A percentile compares a stretch with the other conserved stretches of the same genome.
Evolutionary conservation across 345 rosid genomes (phyloP).

Genomic region (Sonneratia alba): DNA sequence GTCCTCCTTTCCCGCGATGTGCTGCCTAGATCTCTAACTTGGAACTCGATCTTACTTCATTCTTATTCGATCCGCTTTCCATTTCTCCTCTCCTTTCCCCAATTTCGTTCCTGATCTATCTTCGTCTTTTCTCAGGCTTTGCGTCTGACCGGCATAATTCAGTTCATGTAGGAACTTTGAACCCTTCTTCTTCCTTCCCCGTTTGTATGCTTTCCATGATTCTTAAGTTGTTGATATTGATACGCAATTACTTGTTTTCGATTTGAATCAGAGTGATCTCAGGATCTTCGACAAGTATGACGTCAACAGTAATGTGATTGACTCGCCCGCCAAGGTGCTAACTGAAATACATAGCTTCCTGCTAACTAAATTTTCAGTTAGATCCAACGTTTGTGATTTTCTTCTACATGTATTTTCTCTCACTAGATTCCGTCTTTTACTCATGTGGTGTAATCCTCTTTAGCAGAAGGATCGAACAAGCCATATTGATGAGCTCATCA

Average conservation of each 20-base stretch:
- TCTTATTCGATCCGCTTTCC: not conserved
- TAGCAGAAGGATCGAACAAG: constrained; percentile 36
- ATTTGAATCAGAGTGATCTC: not conserved
- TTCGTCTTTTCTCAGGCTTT: constrained; percentile 5
- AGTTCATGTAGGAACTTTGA: constrained; percentile 2
- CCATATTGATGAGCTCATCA: constrained; percentile 35
- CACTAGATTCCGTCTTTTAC: not conserved
- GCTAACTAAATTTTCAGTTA: not conserved
- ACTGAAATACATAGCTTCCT: not conserved
- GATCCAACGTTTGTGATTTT: not conserved
- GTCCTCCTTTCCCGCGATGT: not conserved
- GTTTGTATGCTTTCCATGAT: not conserved
- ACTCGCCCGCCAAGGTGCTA: constrained; percentile 1
- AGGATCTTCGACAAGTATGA: not conserved
- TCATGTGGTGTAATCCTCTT: constrained; percentile 1
- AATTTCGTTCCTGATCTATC: not conserved
- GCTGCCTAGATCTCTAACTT: not conserved
- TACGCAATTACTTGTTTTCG: not conserved
- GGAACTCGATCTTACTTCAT: not conserved
- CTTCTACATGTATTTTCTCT: not conserved
- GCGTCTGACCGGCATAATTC: constrained; percentile 6
- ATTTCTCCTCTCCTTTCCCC: not conserved
- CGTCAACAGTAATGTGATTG: not conserved
- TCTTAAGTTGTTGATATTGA: not conserved
- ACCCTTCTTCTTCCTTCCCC: not conserved